Base-by-base conservation (phyloP, 495 filamentous ascomycete genomes). In the Penicillium desertorum region DNA sequence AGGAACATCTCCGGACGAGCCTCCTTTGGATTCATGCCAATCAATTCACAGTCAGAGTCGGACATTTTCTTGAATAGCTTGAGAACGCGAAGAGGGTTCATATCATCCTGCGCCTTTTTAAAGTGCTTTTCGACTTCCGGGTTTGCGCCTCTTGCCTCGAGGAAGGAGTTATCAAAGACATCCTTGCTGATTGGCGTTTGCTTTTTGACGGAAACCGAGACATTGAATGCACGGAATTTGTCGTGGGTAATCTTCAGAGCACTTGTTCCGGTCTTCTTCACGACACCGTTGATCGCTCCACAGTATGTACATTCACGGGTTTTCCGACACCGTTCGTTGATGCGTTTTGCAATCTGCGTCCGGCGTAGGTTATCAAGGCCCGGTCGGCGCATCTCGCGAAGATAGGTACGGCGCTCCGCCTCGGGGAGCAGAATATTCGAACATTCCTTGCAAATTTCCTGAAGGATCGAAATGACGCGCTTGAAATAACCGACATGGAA, bases 401-500 rank as follows among this genome's bases (percentile, higher is more conserved):
- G 77, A 61, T 83, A 92, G 1, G 74, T 62, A 39, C 90, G 84
- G 23, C 88, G 79, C 45, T 95, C 88, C 5, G 79, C 73, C 61
- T 96, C 92, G 10, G 85, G 81, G 23, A 98, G 79, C 20, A 98
- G 77, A 30, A 96, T 85, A 49, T 81, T 82, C 3, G 89, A 75
- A 34, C 67, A 77, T 63, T 71, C 62, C 69, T 98, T 98, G 85
- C 94, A 98, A 61, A 98, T 92, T 59, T 91, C 87, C 66, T 96
- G 90, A 34, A 98, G 78, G 44, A 96, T 91, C 17, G 84, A 83
- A 56, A 95, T 90, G 42, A 93, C 90, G 60, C 92, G 88, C 65
- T 89, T 92, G 64, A 98, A 86, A 65, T 96, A 98, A 54, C 94
- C 94, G 59, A 98, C 89, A 66, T 98, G 94, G 63, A 97, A 96